Conservation (phyloP, 768 basidiomycete species). For the Hygrophoropsis aurantiaca region DNA sequence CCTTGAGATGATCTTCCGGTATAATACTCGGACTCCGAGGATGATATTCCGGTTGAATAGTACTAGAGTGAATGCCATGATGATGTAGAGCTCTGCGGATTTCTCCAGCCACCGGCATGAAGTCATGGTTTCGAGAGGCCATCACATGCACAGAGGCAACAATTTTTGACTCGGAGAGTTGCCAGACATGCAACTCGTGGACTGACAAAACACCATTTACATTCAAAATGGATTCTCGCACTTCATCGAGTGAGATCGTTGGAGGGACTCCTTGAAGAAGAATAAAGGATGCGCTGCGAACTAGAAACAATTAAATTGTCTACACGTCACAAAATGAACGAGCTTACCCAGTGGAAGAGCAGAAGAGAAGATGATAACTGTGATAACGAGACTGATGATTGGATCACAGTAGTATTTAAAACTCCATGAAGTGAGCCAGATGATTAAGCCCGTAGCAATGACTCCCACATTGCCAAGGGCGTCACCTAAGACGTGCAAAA, state of each 20-base stretch:
- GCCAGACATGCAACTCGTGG: slow-evolving; percentile 97
- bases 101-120: slow-evolving; percentile 84
- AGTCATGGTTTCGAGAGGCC: slow-evolving; percentile 77
- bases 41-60: slow-evolving; percentile 89
- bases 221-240: slow-evolving; percentile 74
- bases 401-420: slow-evolving; percentile 95
- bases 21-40: slow-evolving; percentile 29
- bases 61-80: slow-evolving; percentile 92
- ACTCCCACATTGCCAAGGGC: slow-evolving; percentile 98
- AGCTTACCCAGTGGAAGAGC: slow-evolving; percentile 82
- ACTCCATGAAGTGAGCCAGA: slow-evolving; percentile 84
- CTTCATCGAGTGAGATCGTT: slow-evolving; percentile 85
- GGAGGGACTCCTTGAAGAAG: slow-evolving; percentile 92
- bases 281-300: slow-evolving; percentile 91
- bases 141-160: slow-evolving; percentile 96
- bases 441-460: slow-evolving; percentile 90
- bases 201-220: slow-evolving; percentile 83
- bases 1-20: slow-evolving; percentile 52
- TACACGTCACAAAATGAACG: background rate
- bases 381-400: slow-evolving; percentile 89
- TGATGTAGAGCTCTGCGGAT: slow-evolving; percentile 85
- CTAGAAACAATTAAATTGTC: slow-evolving; percentile 35
- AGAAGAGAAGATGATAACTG: slow-evolving; percentile 94
- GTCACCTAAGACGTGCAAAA: slow-evolving; percentile 94
- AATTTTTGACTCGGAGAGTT: slow-evolving; percentile 91